Base-by-base conservation (phyloP, 768 basidiomycete species). In the Pilatotrama ljubarskyi region DNA sequence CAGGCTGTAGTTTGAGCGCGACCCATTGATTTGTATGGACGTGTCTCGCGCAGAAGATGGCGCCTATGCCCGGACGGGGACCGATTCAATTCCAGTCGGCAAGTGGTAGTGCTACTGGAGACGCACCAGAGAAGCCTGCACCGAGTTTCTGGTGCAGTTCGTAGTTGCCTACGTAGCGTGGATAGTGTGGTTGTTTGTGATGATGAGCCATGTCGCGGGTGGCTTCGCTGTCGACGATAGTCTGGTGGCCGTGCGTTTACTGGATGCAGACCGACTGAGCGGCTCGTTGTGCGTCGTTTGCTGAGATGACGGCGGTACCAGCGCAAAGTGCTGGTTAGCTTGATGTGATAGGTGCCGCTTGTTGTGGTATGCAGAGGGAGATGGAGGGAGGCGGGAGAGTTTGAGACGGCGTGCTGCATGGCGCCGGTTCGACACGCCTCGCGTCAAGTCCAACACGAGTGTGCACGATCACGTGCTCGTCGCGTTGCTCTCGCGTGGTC, bases 1-100 rank as follows among this genome's bases (percentile, higher is more conserved):
- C 74, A 56, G 80, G 77, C 71, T 92, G 90, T 10, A 92, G 75
- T 69, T 92, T 92, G 54, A 92, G 78, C 2, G 90, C 90, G 41
- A 88, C 87, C n/a, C 78, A 70, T 42, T 85, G 78, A 18, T 78
- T 75, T 2, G 75, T 85, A 66, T 84, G 77, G 1, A 90, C 62
- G 64, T 92, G 73, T 14, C 66, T 70, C 0, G 90, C 90, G 20
- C 80, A 78, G 67, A 79, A 91, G 58, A 91, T 91, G 17, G 86
- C 84, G 40, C 90, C 90, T 91, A 15, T 9, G 26, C 24, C 15
- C 36, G 25, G 37, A 32, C 36, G 46, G n/a, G 5, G 35, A 2
- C 13, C 10, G 5, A 15, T 43, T 17, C 18, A 18, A 36, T 9
- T 20, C 3, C 25, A 26, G 22, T 11, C 48, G 17, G 29, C 22